Evolutionary conservation across 805 yeast species (phyloP), one percentile per base, ranked within the genome.

Genomic region (Saccharomycopsis synnaedendra): DNA sequence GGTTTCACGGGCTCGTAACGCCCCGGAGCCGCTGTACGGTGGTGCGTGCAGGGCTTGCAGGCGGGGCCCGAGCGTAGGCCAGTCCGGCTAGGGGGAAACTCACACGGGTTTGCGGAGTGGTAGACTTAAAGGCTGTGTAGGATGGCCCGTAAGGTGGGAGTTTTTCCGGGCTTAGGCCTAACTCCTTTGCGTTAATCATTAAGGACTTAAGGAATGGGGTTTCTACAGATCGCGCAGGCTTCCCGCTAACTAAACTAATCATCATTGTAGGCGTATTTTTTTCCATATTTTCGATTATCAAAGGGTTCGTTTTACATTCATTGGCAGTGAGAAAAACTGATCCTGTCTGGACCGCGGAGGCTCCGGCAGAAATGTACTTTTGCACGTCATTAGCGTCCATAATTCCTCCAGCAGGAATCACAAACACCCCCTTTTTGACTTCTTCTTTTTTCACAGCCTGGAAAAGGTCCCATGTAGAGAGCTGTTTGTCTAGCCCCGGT

Each of bases 381-480:
- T 60, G 55, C 19, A 69, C 60, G 4, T 61, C 60, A 3, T 43
- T 27, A 0, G 65, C 60, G 45, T 64, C 64, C 51, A 60, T 57
- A 10, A 78, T 67, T 0, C 83, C 82, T 11, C 83, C 83, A 3
- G 81, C 71, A 0, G 80, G 74, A 31, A 78, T 60, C 1, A 71
- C 40, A 39, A 59, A 28, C 4, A 38, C 33, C 10, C 33, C 29
- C 5, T 38, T 39, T n/a, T 32, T 11, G 6, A 9, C 3, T 9
- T 27, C 32, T 9, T 33, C n/a, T n/a, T 39, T 38, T 56, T 5
- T 58, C 56, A 5, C 52, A 5, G 49, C 46, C 4, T 53, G 45
- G 32, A 60, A 54, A 34, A 65, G 50, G 4, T 56, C 62, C 33
- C 44, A 41, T 0, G 78, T 71, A 5, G 66, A 58, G 42, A 70